Base-by-base conservation (phyloP, 495 filamentous ascomycete species). In the Lasiosphaeris hirsuta region DNA sequence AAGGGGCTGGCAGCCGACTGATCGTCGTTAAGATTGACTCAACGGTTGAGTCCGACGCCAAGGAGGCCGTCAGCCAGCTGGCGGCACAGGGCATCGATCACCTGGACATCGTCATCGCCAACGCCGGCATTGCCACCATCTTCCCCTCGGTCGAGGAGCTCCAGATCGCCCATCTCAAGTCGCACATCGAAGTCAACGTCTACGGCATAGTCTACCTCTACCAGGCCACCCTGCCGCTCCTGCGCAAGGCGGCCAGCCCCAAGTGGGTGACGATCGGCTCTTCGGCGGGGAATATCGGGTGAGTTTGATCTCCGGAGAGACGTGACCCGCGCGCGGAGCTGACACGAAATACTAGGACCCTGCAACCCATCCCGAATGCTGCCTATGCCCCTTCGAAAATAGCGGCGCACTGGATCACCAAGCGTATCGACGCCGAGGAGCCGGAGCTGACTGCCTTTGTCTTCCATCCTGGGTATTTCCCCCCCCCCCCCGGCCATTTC, bases 61-160 rank as follows among this genome's bases (percentile, higher is more conserved):
- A 43, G 13, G 52, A 57, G n/a, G 63, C 58, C 3, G 53, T 66
- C 7, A 50, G 57, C 30, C 10, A 50, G 13, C 60, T 74, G 11
- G 11, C 19, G 4, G 38, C 39, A 1, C 11, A 42, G 1, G 61
- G 64, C n/a, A 63, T 72, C 37, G 35, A 61, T 19, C 62, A 66
- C 38, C 17, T 74, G 8, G 69, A 72, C 39, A 59, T 64, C 2
- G 61, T 67, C 34, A 54, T 74, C 13, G 68, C 68, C 15, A 72
- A 71, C 37, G 71, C 71, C 11, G 69, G 60, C 33, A 58, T 66
- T 36, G 61, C 56, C 1, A 58, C 62, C 15, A 39, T 57, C 1
- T 74, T 52, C 44, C 71, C 71, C 3, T 63, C 63, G 37, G 63
- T 74, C 15, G 59, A 63, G 2, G 69, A 74, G 0, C 49, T 68